Evolutionary conservation across 371 early-diverging fungal genomes (phyloP), one percentile per base, ranked within the genome.

Genomic region (Mortierella sp.): DNA sequence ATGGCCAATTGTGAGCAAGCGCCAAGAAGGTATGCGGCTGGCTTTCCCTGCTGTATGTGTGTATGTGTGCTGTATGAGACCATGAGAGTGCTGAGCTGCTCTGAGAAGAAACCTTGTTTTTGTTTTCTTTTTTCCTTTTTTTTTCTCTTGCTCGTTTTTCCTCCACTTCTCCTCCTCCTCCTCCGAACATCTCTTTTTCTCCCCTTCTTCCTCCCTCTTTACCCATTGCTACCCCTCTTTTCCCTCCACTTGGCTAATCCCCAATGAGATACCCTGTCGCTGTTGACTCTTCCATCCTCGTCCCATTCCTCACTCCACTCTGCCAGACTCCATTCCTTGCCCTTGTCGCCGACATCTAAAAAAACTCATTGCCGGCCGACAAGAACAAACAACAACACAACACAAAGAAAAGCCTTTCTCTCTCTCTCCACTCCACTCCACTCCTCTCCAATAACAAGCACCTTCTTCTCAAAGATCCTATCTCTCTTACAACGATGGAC

Each of bases 271-370:
- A 84, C 85, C 81, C 76, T 69, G 73, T 46, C 75, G 57, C 59
- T 57, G 24, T 46, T 59, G 69, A 50, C 72, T 69, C 70, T 54
- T 26, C 77, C 71, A 80, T 83, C 75, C 48, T 76, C 54, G 74
- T 83, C 37, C 78, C 81, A 16, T 84, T 80, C 78, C 75, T 77
- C 73, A 77, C 84, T 34, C 81, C 84, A 77, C 75, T 84, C 67
- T 84, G 80, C 78, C 84, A 80, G 73, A 84, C 76, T 24, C 81
- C 83, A 61, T 59, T 51, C 31, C 34, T 50, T 50, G 24, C 46
- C 37, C 67, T 61, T 67, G 64, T 67, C 67, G 50, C 48, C 75
- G 51, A 67, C 50, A 40, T 61, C 69, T 69, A 53, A 64, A 54
- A 61, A 43, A n/a, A 48, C 69, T 55, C 46, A 46, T 61, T 54